Conservation (phyloP, 495 filamentous ascomycete species). For the Lineolata rhizophorae region DNA sequence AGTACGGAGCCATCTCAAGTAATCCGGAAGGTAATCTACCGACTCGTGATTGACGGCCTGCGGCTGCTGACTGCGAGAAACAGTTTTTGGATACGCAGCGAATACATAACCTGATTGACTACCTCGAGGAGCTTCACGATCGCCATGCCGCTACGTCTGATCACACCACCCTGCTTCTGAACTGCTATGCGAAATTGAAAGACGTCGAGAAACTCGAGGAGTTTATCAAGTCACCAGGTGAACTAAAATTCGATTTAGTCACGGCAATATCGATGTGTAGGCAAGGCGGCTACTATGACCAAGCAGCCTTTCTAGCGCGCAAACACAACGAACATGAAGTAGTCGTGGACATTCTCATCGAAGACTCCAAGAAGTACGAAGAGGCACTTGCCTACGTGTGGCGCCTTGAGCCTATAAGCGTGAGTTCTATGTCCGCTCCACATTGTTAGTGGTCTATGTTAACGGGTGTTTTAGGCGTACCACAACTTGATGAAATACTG, state of each 20-base stretch:
- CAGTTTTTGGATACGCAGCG: conserved; percentile 86
- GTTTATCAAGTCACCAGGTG: conserved; percentile 88
- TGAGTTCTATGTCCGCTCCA: conserved; percentile 24
- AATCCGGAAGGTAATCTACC: conserved; percentile 49
- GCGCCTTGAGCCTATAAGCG: conserved; percentile 60
- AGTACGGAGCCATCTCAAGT: conserved; percentile 88
- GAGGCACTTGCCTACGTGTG: conserved; percentile 84
- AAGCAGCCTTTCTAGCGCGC: conserved; percentile 85
- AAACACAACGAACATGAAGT: conserved; percentile 87
- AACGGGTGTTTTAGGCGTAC: conserved; percentile 45
- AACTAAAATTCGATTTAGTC: conserved; percentile 89
- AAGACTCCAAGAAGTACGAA: conserved; percentile 73
- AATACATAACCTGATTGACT: conserved; percentile 94
- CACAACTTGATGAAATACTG: conserved; percentile 88
- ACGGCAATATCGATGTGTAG: conserved; percentile 96
- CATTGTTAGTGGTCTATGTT: conserved; percentile 4
- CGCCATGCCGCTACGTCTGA: conserved; percentile 87
- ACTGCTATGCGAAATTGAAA: conserved; percentile 95
- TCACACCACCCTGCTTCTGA: conserved; percentile 82
- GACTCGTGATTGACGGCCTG: neutral
- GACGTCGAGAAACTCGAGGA: conserved; percentile 87
- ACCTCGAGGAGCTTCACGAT: conserved; percentile 88
- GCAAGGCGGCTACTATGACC: conserved; percentile 92
- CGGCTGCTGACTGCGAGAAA: conserved; percentile 7
- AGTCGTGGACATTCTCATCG: conserved; percentile 85